These are phyloP conservation scores for Aspergillus sp. DNA, from an alignment of 2,329 filamentous ascomycete species.

Conservation along the genomic window DNA sequence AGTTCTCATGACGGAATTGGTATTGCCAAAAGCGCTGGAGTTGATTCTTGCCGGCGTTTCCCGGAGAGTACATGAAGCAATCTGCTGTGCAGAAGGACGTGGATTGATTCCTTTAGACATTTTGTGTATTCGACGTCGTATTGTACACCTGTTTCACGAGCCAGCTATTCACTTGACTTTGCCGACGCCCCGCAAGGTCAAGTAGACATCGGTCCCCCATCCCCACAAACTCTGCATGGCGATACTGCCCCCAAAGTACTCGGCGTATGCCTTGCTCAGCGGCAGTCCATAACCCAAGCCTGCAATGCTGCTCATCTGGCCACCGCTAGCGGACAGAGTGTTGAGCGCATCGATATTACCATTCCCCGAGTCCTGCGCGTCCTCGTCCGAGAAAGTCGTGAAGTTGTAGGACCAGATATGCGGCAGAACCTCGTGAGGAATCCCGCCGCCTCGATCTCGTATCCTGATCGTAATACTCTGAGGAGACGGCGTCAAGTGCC, in stretches of 20 bases:
- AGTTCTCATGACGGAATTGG: too few species aligned
- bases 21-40: too few species aligned
- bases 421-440: constrained; percentile 69
- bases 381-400: constrained; percentile 76
- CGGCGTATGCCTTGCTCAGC: constrained; percentile 82
- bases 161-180: constrained; percentile 29
- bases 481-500: constrained; percentile 36
- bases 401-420: constrained; percentile 97
- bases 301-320: constrained; percentile 73
- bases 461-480: constrained; percentile 93
- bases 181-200: constrained; percentile 53
- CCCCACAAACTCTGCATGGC: constrained; percentile 91
- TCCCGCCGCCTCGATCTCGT: constrained; percentile 88
- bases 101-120: neutral
- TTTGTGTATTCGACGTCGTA: neutral
- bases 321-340: constrained; percentile 62
- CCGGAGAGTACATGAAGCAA: too few species aligned
- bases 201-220: constrained; percentile 69
- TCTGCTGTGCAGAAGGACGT: too few species aligned
- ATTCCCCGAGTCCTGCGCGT: constrained; percentile 41
- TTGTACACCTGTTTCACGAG: too few species aligned
- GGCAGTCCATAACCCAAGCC: constrained; percentile 89
- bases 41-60: too few species aligned
- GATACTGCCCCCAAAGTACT: constrained; percentile 96
- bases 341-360: constrained; percentile 59